These are phyloP conservation scores for Entophlyctis luteolus DNA, from an alignment of 192 early-diverging fungal species.

Conservation along the genomic window DNA sequence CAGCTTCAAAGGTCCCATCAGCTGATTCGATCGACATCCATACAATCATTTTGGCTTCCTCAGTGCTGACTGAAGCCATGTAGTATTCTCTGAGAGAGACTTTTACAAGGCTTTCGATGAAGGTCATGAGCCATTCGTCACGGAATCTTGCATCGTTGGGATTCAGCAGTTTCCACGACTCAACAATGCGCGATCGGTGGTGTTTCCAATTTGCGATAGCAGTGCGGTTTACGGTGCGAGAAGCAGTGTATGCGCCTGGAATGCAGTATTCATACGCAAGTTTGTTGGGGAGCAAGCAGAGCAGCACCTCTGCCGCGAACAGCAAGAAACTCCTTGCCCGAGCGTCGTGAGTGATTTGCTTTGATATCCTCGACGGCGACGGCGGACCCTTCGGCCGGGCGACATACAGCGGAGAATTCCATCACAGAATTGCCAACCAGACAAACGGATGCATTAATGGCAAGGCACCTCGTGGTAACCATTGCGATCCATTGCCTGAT, in stretches of 20 bases:
- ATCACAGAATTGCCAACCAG: too few species aligned
- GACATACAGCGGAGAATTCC: too few species aligned
- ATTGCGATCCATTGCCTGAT: too few species aligned
- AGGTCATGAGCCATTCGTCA: slow-evolving; percentile 5
- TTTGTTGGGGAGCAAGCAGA: too few species aligned
- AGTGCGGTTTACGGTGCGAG: slow-evolving; percentile 50
- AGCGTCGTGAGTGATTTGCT: too few species aligned
- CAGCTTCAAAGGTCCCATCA: not conserved
- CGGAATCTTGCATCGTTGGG: slow-evolving; percentile 12
- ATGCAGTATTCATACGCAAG: too few species aligned
- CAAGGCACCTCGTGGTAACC: too few species aligned
- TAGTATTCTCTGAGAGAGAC: slow-evolving; percentile 20
- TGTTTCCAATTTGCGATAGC: slow-evolving; percentile 53
- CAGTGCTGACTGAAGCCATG: slow-evolving; percentile 24
- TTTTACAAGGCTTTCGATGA: slow-evolving; percentile 31
- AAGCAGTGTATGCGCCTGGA: slow-evolving; percentile 61
- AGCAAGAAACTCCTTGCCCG: too few species aligned
- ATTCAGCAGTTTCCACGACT: slow-evolving; percentile 49
- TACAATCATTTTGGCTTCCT: slow-evolving; percentile 38
- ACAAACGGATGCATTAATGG: too few species aligned
- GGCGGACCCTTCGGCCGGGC: too few species aligned
- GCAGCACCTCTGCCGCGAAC: too few species aligned
- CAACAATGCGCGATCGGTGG: slow-evolving; percentile 48
- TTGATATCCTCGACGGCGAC: too few species aligned
- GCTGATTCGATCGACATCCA: not conserved